Conservation (phyloP, 306 rosid species). For the Echinosophora koreensis region DNA sequence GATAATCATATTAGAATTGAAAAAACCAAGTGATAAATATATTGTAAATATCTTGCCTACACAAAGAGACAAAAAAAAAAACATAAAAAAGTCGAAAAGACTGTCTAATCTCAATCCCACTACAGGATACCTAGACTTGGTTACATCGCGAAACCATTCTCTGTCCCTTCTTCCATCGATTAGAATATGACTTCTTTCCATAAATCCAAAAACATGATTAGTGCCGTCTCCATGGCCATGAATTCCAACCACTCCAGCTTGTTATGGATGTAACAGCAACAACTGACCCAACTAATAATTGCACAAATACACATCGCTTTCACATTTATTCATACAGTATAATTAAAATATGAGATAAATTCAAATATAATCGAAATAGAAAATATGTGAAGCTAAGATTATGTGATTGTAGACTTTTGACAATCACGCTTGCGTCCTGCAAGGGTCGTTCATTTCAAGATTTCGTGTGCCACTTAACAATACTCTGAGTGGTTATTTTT, state of each 20-base stretch:
- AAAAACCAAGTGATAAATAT: no score
- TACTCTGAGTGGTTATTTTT: no score
- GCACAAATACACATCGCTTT: no score
- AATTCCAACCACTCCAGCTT: not conserved
- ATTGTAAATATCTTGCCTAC: no score
- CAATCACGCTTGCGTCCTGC: not conserved
- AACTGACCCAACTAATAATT: not conserved
- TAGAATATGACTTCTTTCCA: not conserved
- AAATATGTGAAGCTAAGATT: no score
- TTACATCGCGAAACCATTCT: not conserved
- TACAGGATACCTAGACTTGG: not conserved
- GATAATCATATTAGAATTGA: no score
- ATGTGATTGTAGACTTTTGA: constrained; percentile 9
- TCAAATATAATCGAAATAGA: no score
- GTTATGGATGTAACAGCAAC: constrained; percentile 17
- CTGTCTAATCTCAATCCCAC: not conserved
- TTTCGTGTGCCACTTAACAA: not conserved
- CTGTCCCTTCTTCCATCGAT: not conserved
- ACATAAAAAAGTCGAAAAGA: not conserved
- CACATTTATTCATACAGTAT: not conserved
- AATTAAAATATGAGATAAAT: not conserved
- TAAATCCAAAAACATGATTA: constrained; percentile 28
- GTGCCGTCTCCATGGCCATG: not conserved
- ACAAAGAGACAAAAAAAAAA: not conserved
- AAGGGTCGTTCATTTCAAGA: constrained; percentile 32